Evolutionary conservation across 805 yeast species (phyloP).

Genomic region (Zygosaccharomyces lentus): DNA sequence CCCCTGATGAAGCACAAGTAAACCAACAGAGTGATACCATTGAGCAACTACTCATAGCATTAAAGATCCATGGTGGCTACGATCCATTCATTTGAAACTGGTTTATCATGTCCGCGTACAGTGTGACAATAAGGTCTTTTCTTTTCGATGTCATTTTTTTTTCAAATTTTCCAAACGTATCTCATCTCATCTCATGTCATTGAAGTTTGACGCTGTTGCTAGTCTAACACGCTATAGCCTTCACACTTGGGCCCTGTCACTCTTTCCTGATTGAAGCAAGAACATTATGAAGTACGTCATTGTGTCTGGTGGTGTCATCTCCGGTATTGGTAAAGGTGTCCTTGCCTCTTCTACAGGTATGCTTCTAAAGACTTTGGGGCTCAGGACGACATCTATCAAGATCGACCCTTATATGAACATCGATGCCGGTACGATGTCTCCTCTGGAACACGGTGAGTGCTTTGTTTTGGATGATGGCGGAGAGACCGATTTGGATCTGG

Average conservation of each 20-base stretch:
- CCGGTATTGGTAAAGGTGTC: constrained; percentile 99
- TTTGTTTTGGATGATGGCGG: constrained; percentile 98
- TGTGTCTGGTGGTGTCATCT: constrained; percentile 98
- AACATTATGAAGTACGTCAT: constrained; percentile 91
- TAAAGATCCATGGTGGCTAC: constrained; percentile 22
- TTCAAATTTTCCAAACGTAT: constrained; percentile 11
- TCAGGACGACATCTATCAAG: constrained; percentile 93
- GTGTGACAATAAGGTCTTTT: constrained; percentile 1
- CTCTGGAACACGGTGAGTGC: constrained; percentile 98
- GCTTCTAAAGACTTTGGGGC: constrained; percentile 86
- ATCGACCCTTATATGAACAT: constrained; percentile 99
- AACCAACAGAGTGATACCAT: constrained; percentile 17
- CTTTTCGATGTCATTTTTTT: constrained; percentile 6
- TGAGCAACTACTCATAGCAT: constrained; percentile 19
- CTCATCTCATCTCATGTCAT: constrained; percentile 9
- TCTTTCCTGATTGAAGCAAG: background rate
- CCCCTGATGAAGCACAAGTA: background rate
- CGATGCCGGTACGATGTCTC: constrained; percentile 99
- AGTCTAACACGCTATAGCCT: background rate
- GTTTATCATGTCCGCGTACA: constrained; percentile 1
- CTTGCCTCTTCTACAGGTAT: constrained; percentile 96
- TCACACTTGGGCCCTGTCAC: background rate
- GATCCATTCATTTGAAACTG: constrained; percentile 8
- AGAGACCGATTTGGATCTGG: constrained; percentile 95
- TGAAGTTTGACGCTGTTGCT: background rate